Evolutionary conservation across 345 rosid species (phyloP).

Genomic region (Trapa bicornis): DNA sequence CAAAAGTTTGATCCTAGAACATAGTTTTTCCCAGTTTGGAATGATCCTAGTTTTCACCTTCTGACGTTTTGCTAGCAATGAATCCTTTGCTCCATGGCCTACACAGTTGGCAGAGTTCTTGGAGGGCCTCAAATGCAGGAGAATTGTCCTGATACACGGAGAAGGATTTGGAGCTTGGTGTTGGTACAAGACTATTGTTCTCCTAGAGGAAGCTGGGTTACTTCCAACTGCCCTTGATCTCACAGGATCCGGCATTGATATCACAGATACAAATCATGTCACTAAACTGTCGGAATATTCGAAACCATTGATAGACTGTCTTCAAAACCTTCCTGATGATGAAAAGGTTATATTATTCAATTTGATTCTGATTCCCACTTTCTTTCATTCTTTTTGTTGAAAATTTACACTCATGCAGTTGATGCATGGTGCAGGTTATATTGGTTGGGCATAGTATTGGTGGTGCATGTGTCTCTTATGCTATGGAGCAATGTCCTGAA

Average conservation of each 20-base stretch:
- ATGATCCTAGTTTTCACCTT: neutral
- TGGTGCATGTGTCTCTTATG: constrained; percentile 81
- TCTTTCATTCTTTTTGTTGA: neutral
- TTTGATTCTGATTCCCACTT: neutral
- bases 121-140: constrained; percentile 52
- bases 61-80: neutral
- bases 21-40: too few species aligned
- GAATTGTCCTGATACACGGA: constrained; percentile 64
- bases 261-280: constrained; percentile 53
- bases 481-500: constrained; percentile 61
- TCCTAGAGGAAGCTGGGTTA: constrained; percentile 74
- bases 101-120: constrained; percentile 50
- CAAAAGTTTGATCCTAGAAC: too few species aligned
- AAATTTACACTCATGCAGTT: neutral
- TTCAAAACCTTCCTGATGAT: constrained; percentile 62
- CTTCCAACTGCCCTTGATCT: constrained; percentile 67
- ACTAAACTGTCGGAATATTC: constrained; percentile 70
- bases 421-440: constrained; percentile 37
- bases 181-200: constrained; percentile 86
- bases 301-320: constrained; percentile 54
- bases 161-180: constrained; percentile 99
- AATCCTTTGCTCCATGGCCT: neutral
- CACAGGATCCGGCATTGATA: constrained; percentile 72
- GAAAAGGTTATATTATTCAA: constrained; percentile 45
- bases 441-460: constrained; percentile 90